phyloP scores from a whole-genome alignment of 768 basidiomycete species.

The Collybiopsis luxurians region DNA sequence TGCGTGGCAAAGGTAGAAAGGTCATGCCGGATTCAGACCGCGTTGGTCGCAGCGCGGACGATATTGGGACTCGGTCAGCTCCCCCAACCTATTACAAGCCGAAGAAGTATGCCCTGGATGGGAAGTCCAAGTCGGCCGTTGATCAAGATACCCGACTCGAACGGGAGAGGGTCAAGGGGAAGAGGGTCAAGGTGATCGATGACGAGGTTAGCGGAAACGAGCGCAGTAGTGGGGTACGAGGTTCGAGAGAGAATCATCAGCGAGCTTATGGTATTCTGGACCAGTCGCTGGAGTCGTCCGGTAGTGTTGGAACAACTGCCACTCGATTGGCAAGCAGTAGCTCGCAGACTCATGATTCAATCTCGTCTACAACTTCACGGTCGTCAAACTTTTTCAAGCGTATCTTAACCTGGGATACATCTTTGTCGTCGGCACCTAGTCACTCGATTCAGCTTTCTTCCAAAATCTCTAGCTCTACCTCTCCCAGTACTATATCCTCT shows the following conservation, averaged over 20 bases:
- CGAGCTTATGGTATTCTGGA: not conserved
- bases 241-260: not conserved
- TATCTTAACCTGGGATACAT: constrained; percentile 5
- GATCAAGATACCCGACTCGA: not conserved
- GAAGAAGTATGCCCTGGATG: too few relatives aligned
- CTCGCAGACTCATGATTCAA: not conserved
- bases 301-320: not conserved
- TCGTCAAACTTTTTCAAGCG: not conserved
- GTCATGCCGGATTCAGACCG: too few relatives aligned
- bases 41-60: not conserved
- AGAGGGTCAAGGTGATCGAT: not conserved
- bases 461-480: not conserved
- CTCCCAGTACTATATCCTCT: not conserved
- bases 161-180: not conserved
- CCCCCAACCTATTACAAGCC: not conserved
- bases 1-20: not conserved
- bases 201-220: not conserved
- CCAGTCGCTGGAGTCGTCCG: not conserved
- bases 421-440: not conserved
- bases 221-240: not conserved
- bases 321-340: not conserved
- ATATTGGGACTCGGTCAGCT: constrained; percentile 1
- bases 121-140: not conserved
- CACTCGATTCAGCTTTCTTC: too few relatives aligned
- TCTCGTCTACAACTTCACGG: not conserved